phyloP scores from a whole-genome alignment of 2,329 filamentous ascomycete species.

The Trichoderma gracile region DNA sequence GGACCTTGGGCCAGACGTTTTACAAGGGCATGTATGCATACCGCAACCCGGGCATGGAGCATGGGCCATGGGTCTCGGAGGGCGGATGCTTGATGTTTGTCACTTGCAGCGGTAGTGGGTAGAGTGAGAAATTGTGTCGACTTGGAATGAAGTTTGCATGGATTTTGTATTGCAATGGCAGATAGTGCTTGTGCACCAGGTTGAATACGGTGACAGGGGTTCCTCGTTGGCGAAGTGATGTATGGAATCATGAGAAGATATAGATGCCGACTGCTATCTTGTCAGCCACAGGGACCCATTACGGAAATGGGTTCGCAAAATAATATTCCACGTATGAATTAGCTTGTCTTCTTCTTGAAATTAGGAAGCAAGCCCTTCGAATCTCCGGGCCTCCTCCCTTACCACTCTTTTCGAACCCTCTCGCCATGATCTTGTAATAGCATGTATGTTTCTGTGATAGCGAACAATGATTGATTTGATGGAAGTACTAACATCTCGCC shows the following conservation, averaged over 20 bases:
- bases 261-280: background rate
- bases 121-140: background rate
- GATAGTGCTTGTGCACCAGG: background rate
- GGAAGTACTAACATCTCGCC: background rate
- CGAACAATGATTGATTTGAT: no score
- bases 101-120: constrained; percentile 6
- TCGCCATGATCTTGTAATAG: background rate
- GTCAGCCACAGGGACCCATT: background rate
- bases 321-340: constrained; percentile 21
- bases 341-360: background rate
- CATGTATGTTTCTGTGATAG: no score
- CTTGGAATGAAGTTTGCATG: background rate
- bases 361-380: background rate
- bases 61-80: constrained; percentile 41
- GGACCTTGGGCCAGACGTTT: constrained; percentile 36
- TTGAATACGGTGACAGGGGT: background rate
- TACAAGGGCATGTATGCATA: constrained; percentile 43
- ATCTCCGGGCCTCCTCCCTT: background rate
- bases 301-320: background rate
- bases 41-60: constrained; percentile 43
- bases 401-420: background rate
- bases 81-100: constrained; percentile 38
- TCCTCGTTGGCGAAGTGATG: background rate
- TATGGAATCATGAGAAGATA: no score
- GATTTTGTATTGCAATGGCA: background rate